Base-by-base conservation (phyloP, 2,329 filamentous ascomycete species). In the Fusarium sp. region DNA sequence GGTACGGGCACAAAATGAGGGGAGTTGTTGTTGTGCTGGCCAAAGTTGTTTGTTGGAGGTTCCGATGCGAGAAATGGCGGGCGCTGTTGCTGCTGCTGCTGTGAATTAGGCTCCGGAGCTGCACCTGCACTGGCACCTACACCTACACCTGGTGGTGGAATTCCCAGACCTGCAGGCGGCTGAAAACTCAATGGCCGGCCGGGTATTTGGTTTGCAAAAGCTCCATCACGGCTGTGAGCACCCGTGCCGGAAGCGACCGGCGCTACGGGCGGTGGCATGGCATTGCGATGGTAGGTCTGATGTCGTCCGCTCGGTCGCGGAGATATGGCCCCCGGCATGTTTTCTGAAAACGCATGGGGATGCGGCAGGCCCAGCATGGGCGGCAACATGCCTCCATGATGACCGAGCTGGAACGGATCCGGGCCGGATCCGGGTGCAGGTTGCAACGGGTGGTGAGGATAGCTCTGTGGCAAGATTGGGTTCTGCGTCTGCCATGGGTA, bases 401-500 rank as follows among this genome's bases (percentile, higher is more conserved):
- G 65, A 18, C 66, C 49, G 34, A 67, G 53, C 14, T 67, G 69
- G 40, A 71, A 72, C 2, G 69, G 58, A 61, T 77, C 72, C 11
- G 69, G 55, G 33, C 58, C 64, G 9, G 65, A 56, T 42, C 53
- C 62, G 29, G 65, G 55, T 20, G 53, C 65, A 36, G 69, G 59
- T 16, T 67, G 69, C 14, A 64, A 36, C 25, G 64, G 54, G 44
- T 73, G 69, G 23, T 71, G 68, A 46, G 63, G 38, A 50, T 72
- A 75, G 27, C 69, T 59, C 14, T 65, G 68, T 61, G 74, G 71
- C 29, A 70, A 34, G 20, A 36, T 56, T 20, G 67, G 56, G 34
- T 59, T 60, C 34, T 73, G 69, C 40, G 63, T 20, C 42, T 66
- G 69, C 75, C 75, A 76, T 62, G 72, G 57, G 42, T 75, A 73